Evolutionary conservation across 2,329 filamentous ascomycete genomes (phyloP), one percentile per base, ranked within the genome.

Genomic region (Pyrenochaeta sp.): DNA sequence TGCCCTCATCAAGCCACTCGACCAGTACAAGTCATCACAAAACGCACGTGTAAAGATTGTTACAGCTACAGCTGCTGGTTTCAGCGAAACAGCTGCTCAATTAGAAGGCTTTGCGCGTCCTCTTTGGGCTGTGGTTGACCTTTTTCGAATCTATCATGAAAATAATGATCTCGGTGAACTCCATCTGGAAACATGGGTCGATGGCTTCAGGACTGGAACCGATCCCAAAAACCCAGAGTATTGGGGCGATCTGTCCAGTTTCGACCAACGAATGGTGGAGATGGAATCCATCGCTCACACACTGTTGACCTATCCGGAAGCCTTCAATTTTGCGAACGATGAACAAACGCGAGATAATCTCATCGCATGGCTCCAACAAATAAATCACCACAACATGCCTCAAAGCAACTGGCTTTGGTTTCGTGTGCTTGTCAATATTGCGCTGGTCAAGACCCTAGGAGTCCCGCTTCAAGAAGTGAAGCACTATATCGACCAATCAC

Each of bases 331-430:
- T 37, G 48, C 8, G 40, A 48, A 3, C 21, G 71, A n/a, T 9
- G 36, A 54, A 0, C 7, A 17, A 1, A 50, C 60, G 3, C 69
- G 68, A n/a, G 11, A 15, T 0, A 74, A 74, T 14, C 30, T 78
- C 2, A 50, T 52, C 1, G 37, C 41, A 0, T 79, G 76, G 75
- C 50, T 79, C 1, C 50, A 51, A 1, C 58, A 63, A 0, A 67
- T 79, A 6, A 76, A 77, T 23, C 58, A 61, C 0, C 72, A 70
- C 44, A 39, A 54, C 0, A 75, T 79, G 68, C 76, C 77, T 0
- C 51, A 61, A 8, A 78, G 68, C 2, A 80, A 80, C 41, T 79
- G 77, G 77, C 68, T 72, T 1, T 79, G 76, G 75, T 80, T 80
- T 41, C 72, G 76, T 0, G 65, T 80, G 2, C 70, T 79, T 44